phyloP scores from a whole-genome alignment of 352 stramenopile species.

The Phytophthora crassamura region DNA sequence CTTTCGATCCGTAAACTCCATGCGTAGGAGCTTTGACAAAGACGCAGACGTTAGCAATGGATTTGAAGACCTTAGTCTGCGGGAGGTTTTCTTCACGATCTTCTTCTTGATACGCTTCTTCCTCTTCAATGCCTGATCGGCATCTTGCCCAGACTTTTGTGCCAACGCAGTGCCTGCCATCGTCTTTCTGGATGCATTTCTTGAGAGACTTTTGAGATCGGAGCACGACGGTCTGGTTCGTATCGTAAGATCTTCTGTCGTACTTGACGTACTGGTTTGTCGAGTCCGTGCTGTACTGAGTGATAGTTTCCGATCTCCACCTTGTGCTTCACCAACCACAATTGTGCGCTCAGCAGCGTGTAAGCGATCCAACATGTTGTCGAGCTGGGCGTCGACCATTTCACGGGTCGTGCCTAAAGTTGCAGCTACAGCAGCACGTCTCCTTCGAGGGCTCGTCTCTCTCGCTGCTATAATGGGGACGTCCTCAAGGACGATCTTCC shows the following conservation, averaged over 20 bases:
- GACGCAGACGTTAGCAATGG: constrained; percentile 24
- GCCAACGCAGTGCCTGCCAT: not conserved
- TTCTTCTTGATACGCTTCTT: constrained; percentile 29
- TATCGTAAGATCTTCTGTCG: not conserved
- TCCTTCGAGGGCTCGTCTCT: not conserved
- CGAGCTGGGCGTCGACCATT: constrained; percentile 19
- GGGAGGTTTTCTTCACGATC: constrained; percentile 16
- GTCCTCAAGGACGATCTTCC: constrained; percentile 4
- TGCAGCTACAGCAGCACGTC: constrained; percentile 3
- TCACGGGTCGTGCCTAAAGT: not conserved
- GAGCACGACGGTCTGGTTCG: constrained; percentile 15
- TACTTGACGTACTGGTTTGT: constrained; percentile 1
- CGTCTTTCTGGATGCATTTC: constrained; percentile 3
- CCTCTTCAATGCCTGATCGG: constrained; percentile 2
- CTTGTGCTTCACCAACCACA: constrained; percentile 21
- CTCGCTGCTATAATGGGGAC: not conserved
- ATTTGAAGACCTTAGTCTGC: not conserved
- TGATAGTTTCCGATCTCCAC: constrained; percentile 16
- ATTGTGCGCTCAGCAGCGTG: constrained; percentile 30
- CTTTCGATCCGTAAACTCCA: constrained; percentile 41
- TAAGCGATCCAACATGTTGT: constrained; percentile 21
- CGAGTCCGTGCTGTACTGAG: constrained; percentile 4
- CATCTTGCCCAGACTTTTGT: too few relatives aligned
- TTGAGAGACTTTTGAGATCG: not conserved
- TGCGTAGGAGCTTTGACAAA: constrained; percentile 44